Conservation (phyloP, 1,284 basidiomycete species). For the Cryptococcus neoformans region DNA sequence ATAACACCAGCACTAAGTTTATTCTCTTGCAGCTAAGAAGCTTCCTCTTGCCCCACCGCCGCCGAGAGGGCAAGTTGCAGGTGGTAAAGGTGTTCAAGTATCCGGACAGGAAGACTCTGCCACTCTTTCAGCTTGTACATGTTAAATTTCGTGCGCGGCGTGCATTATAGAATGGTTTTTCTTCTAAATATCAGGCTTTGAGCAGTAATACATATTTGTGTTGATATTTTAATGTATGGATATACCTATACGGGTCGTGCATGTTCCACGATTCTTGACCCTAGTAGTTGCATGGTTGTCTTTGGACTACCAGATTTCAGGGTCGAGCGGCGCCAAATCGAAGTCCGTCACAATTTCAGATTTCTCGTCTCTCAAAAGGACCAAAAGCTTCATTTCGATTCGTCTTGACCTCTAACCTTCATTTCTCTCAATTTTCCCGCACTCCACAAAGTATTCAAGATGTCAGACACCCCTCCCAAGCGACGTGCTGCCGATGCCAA, state of each 20-base stretch:
- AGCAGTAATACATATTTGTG: neutral
- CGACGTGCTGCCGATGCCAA: constrained; percentile 24
- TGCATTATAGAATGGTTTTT: neutral
- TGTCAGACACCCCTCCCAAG: constrained; percentile 28
- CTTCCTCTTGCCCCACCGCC: constrained; percentile 38
- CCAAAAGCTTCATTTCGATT: neutral
- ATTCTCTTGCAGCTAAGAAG: constrained; percentile 33
- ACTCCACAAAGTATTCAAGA: neutral
- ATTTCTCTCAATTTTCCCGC: neutral
- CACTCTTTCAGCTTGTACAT: constrained; percentile 29
- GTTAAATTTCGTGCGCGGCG: constrained; percentile 9
- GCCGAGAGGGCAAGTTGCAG: constrained; percentile 13
- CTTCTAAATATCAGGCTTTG: neutral
- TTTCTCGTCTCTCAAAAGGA: neutral
- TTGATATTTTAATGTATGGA: constrained; percentile 2
- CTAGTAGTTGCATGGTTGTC: neutral
- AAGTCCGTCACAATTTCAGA: constrained; percentile 2
- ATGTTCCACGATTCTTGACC: neutral
- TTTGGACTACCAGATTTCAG: neutral
- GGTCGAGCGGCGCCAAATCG: neutral
- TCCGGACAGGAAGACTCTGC: constrained; percentile 17
- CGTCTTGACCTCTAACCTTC: neutral
- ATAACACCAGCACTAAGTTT: neutral
- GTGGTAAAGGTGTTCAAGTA: constrained; percentile 36
- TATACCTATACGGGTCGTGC: neutral